Conservation (phyloP, 1,139 yeast genomes). For the Candida sanyaensis region DNA sequence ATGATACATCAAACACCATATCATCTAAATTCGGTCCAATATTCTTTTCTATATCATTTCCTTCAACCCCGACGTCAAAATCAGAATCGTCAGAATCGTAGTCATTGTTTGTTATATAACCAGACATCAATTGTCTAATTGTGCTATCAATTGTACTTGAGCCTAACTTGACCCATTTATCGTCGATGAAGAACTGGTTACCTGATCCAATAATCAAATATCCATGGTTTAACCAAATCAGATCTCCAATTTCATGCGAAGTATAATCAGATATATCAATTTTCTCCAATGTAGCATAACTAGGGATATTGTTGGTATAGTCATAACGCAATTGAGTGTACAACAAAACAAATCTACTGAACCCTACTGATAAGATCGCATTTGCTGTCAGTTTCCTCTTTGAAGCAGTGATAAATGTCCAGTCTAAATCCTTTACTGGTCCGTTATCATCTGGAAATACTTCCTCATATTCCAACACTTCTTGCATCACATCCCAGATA, state of each 20-base stretch:
- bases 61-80: background rate
- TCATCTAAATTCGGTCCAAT: slow-evolving; percentile 15
- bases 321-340: slow-evolving; percentile 87
- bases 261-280: slow-evolving; percentile 74
- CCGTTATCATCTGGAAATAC: slow-evolving; percentile 36
- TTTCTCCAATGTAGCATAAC: slow-evolving; percentile 74
- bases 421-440: slow-evolving; percentile 62
- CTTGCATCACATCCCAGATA: slow-evolving; percentile 76
- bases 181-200: slow-evolving; percentile 83
- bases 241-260: slow-evolving; percentile 82
- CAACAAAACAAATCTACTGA: slow-evolving; percentile 57
- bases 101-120: slow-evolving; percentile 29
- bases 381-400: slow-evolving; percentile 44
- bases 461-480: slow-evolving; percentile 68
- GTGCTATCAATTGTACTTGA: slow-evolving; percentile 33
- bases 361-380: slow-evolving; percentile 81
- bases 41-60: background rate
- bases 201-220: slow-evolving; percentile 84
- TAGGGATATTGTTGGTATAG: slow-evolving; percentile 76
- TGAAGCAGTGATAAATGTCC: slow-evolving; percentile 67
- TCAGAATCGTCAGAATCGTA: slow-evolving; percentile 36
- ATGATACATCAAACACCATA: slow-evolving; percentile 34
- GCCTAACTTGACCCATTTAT: slow-evolving; percentile 52
- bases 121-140: slow-evolving; percentile 53
- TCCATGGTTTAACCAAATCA: slow-evolving; percentile 82